Evolutionary conservation across 108 stramenopile genomes (phyloP), one percentile per base, ranked within the genome.

Genomic region (Skeletonema costatum): DNA sequence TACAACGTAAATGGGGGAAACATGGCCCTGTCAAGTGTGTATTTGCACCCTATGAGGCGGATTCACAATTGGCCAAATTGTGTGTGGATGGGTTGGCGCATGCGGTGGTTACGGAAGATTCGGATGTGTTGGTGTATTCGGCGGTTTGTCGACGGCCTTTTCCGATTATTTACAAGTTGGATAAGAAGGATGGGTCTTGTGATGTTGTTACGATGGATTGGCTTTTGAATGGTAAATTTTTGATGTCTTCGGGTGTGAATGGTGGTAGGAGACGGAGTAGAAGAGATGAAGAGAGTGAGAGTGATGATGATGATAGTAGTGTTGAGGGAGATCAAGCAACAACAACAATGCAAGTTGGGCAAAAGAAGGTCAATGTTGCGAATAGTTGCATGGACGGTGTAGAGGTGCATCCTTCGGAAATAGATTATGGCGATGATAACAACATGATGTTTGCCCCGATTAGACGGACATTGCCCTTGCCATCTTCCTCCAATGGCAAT

Each of bases 41-140:
- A 4, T 94, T 89, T 71, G 90, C 94, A 13, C 99, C 99, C 0
- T 98, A 97, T 85, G 99, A 99, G 76, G 98, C 99, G 4, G 99
- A 99, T 85, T 90, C 97, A 12, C 98, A 98, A 81, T 80, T 99
- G 77, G 96, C 91, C 2, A 95, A 89, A 60, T 74, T 99, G 51
- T 89, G 90, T 50, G 73, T 86, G 5, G 86, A 89, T 58, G 92
- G 93, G 31, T 16, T 78, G 14, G 92, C 92, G 17, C 85, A 98
- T 78, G 94, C 90, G 9, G 91, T 98, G 12, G 87, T 99, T 32
- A 97, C 96, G 32, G 99, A 99, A 75, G 93, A 94, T 75, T 90
- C 89, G 17, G 94, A 95, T 82, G 90, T 95, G 7, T 64, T 95
- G 9, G 91, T 95, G 5, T 95, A 95, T 70, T 82, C 78, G 32